Base-by-base conservation (phyloP, 2,329 filamentous ascomycete species). In the Pyrenochaeta sp. region DNA sequence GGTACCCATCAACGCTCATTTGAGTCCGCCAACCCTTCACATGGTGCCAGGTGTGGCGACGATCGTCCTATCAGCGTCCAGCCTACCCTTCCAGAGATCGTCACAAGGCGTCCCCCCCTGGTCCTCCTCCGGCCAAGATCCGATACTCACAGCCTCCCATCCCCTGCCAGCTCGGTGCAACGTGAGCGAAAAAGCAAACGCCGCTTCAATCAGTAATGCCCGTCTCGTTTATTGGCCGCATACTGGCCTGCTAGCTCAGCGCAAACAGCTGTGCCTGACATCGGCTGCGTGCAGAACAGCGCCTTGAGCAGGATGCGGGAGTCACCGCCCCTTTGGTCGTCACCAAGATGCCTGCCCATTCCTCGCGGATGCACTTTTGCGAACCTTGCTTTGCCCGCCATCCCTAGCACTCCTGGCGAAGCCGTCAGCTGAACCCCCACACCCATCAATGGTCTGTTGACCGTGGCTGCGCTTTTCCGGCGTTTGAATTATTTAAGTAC, bases 341-440 rank as follows among this genome's bases (percentile, higher is more conserved):
- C 54, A 63, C 64, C 56, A 58, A 61, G 51, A 58, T 59, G 64
- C 67, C 63, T 67, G 58, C 45, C 54, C 53, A 54, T 63, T 61
- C 61, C 62, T 65, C 60, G 58, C 44, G 58, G 61, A 60, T 50
- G 60, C 58, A 60, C 42, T 51, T 54, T 60, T 63, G 63, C 51
- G 51, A 53, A 58, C 61, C 64, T 69, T 66, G 65, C 64, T 69
- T 69, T 63, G 66, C 61, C 67, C 59, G 53, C 61, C 51, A 60
- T 60, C 50, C 61, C 68, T 65, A 67, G 66, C 61, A 63, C 65
- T 61, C 60, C 59, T 68, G 56, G 67, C 63, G 54, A 61, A 59
- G 58, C 58, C 61, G 71, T 75, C 73, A 75, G 72, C 73, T 74
- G 72, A 56, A 75, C 73, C 72, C 73, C 73, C 73, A 75, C 72